Percentiles rank a stretch among this genome's conserved stretches.
These are phyloP conservation scores for Colletotrichum brevisporum DNA, from an alignment of 2,329 filamentous ascomycete species.

Conservation along the genomic window DNA sequence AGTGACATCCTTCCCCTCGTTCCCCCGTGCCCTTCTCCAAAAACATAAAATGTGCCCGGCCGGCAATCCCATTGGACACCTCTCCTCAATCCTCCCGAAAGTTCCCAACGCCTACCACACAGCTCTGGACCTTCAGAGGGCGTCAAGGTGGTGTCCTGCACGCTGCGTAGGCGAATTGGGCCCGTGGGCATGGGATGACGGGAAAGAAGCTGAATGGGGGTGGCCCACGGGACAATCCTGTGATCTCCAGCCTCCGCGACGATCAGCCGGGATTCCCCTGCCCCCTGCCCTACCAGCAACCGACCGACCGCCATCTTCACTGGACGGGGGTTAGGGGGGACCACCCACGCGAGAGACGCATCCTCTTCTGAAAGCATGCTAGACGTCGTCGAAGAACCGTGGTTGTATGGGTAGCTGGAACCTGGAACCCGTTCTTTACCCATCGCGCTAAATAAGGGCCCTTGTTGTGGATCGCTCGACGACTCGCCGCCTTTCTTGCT, in stretches of 20 bases:
- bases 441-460: conserved; percentile 25
- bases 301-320: conserved; percentile 8
- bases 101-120: conserved; percentile 17
- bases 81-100: conserved; percentile 35
- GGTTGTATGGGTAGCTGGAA: conserved; percentile 15
- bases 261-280: conserved; percentile 42
- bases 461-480: conserved; percentile 13
- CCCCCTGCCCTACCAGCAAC: conserved; percentile 18
- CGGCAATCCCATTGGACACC: conserved; percentile 36
- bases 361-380: conserved; percentile 26
- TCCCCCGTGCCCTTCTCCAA: background rate
- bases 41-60: conserved; percentile 2
- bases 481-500: conserved; percentile 3
- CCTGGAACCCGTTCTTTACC: conserved; percentile 24
- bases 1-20: background rate
- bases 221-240: conserved; percentile 41
- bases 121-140: no score
- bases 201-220: conserved; percentile 15
- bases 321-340: conserved; percentile 19
- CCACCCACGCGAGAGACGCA: conserved; percentile 38
- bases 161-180: background rate
- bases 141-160: no score
- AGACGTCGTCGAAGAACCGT: conserved; percentile 22
- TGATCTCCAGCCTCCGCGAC: conserved; percentile 43
- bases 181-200: background rate